phyloP scores from a whole-genome alignment of 129 eudicot genomes.

The Flaveria sonorensis region DNA sequence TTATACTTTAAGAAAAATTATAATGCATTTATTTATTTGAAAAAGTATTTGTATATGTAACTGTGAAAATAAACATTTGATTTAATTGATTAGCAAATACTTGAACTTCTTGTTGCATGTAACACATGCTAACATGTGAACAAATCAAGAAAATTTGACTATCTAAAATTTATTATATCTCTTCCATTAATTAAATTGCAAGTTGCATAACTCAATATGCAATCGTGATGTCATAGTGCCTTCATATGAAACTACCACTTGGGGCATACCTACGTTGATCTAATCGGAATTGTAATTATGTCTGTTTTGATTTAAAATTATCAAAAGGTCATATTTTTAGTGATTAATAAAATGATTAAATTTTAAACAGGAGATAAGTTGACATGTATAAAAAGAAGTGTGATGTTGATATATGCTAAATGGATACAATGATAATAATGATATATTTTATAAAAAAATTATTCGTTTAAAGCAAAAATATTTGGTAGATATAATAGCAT shows the following conservation, averaged over 20 bases:
- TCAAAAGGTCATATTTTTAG: neutral
- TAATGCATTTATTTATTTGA: neutral
- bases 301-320: conserved; percentile 2
- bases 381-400: neutral
- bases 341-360: neutral
- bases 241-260: neutral
- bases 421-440: too few relatives aligned
- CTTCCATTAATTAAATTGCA: conserved; percentile 5
- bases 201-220: neutral
- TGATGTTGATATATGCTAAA: neutral
- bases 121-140: conserved; percentile 10
- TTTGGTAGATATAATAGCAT: too few relatives aligned
- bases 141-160: neutral
- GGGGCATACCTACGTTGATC: neutral
- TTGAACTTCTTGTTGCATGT: conserved; percentile 1
- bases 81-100: neutral
- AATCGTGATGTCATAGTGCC: conserved; percentile 7
- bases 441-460: too few relatives aligned
- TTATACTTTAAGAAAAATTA: neutral
- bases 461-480: too few relatives aligned
- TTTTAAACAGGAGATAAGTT: neutral
- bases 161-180: neutral
- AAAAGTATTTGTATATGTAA: neutral
- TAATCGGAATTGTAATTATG: neutral
- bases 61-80: neutral